phyloP scores from a whole-genome alignment of 2,329 filamentous ascomycete genomes.

The Curvularia sp. region DNA sequence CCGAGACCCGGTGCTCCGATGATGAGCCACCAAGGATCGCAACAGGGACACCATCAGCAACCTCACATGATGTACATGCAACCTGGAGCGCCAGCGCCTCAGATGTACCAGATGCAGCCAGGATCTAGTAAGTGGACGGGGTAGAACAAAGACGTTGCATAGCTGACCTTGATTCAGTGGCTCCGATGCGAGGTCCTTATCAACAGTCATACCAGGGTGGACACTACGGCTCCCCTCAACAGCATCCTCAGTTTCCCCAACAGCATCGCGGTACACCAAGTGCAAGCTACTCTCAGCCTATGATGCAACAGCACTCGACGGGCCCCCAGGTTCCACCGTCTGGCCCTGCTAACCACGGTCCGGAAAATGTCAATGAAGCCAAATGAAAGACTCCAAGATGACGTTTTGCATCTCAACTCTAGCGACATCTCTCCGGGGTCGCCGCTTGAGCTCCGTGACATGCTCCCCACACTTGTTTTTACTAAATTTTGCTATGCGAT shows the following conservation, averaged over 20 bases:
- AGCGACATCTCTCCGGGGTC: conserved; percentile 15
- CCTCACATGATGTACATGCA: conserved; percentile 74
- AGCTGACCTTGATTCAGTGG: conserved; percentile 41
- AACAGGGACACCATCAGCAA: conserved; percentile 78
- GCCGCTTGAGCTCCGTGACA: conserved; percentile 11
- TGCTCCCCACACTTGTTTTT: conserved; percentile 24
- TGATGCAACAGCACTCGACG: conserved; percentile 53
- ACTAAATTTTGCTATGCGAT: conserved; percentile 40
- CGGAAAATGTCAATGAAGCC: conserved; percentile 45
- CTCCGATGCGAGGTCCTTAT: conserved; percentile 50
- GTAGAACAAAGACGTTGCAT: background rate
- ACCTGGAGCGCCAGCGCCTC: conserved; percentile 76
- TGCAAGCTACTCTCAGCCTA: conserved; percentile 52
- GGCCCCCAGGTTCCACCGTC: conserved; percentile 47
- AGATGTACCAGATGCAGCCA: conserved; percentile 74
- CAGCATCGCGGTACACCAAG: conserved; percentile 52
- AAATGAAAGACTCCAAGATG: conserved; percentile 42
- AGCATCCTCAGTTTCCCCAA: conserved; percentile 51
- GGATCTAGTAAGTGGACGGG: conserved; percentile 71
- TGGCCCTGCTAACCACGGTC: conserved; percentile 45
- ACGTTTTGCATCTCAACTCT: conserved; percentile 21
- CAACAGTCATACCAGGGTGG: conserved; percentile 50
- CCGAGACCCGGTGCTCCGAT: conserved; percentile 82
- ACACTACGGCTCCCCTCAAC: conserved; percentile 52
- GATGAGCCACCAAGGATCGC: conserved; percentile 95